These are phyloP conservation scores for Globisporangium abappressorium DNA, from an alignment of 352 stramenopile species.

Conservation along the genomic window DNA sequence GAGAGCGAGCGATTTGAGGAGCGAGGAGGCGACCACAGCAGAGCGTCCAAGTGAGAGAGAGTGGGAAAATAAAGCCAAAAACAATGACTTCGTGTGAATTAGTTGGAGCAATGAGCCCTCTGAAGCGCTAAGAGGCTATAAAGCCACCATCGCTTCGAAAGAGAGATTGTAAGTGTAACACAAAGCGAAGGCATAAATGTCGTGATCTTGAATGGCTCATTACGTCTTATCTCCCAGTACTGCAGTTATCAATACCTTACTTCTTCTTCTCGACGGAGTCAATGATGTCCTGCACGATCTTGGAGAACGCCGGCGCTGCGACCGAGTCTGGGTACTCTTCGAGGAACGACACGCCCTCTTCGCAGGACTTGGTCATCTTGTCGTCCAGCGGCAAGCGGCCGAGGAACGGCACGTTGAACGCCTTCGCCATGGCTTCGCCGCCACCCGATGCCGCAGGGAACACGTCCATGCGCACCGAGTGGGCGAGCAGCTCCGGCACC, in stretches of 20 bases:
- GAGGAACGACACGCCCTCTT: constrained; percentile 93
- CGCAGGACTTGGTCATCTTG: constrained; percentile 95
- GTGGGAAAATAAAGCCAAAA: no score
- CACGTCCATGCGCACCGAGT: constrained; percentile 74
- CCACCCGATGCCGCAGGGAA: constrained; percentile 88
- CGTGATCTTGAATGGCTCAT: background rate
- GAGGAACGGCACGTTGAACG: constrained; percentile 96
- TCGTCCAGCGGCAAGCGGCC: constrained; percentile 96
- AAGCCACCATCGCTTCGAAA: no score
- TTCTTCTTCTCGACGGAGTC: constrained; percentile 43
- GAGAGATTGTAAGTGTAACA: background rate
- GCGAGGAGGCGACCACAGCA: no score
- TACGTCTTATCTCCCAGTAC: background rate
- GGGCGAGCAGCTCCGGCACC: constrained; percentile 73
- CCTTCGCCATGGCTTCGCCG: constrained; percentile 93
- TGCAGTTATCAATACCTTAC: background rate
- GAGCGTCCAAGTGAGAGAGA: no score
- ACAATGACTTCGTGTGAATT: no score
- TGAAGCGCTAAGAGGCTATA: no score
- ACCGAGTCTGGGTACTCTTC: constrained; percentile 83
- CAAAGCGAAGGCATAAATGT: background rate
- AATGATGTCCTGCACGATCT: constrained; percentile 73
- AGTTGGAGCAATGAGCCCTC: no score
- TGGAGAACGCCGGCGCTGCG: constrained; percentile 62
- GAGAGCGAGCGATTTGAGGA: background rate